A percentile compares a stretch with the other conserved stretches of the same genome.
These are phyloP conservation scores for Abrus precatorius DNA, from an alignment of 306 rosid species.

Conservation along the genomic window DNA sequence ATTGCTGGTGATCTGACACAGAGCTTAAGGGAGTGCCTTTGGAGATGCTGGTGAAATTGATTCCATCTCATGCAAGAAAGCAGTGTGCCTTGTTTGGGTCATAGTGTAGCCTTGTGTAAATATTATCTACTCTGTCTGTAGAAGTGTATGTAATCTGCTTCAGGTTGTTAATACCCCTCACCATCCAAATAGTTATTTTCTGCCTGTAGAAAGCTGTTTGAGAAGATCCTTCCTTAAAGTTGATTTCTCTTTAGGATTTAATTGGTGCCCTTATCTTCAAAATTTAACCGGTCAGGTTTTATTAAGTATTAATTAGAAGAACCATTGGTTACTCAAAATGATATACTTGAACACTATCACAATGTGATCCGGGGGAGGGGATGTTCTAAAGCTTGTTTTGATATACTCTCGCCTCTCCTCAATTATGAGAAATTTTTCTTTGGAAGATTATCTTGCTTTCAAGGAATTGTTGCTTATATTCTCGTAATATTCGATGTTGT, in stretches of 20 bases:
- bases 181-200: slow-evolving; percentile 29
- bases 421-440: slow-evolving; percentile 4
- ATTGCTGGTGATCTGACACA: slow-evolving; percentile 51
- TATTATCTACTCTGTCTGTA: slow-evolving; percentile 50
- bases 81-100: slow-evolving; percentile 76
- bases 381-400: background rate
- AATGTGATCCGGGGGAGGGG: slow-evolving; percentile 9
- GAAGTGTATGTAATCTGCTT: slow-evolving; percentile 53
- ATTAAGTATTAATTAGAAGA: slow-evolving; percentile 38
- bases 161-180: slow-evolving; percentile 32
- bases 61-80: slow-evolving; percentile 88
- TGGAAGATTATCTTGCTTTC: background rate
- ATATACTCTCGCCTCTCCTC: background rate
- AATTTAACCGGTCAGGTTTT: slow-evolving; percentile 39
- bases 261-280: slow-evolving; percentile 28
- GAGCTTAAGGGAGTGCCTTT: slow-evolving; percentile 83
- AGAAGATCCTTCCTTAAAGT: slow-evolving; percentile 48
- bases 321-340: slow-evolving; percentile 35
- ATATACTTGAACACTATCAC: slow-evolving; percentile 42
- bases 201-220: slow-evolving; percentile 51
- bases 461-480: background rate
- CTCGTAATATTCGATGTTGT: background rate
- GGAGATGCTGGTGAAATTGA: slow-evolving; percentile 80
- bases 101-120: slow-evolving; percentile 34
- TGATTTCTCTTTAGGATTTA: slow-evolving; percentile 35